Conservation (phyloP, 345 rosid species). For the Acer campestre region DNA sequence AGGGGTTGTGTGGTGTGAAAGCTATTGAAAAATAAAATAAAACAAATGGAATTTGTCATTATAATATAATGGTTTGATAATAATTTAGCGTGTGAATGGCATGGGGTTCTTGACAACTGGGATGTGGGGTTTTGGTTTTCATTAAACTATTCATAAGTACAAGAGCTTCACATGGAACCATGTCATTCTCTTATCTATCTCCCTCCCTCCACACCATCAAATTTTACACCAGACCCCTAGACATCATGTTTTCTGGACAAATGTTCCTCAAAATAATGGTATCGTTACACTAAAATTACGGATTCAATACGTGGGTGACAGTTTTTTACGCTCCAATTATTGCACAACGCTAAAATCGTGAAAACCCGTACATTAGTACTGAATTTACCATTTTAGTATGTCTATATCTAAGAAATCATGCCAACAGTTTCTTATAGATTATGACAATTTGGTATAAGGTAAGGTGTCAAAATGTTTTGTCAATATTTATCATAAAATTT, state of each 20-base stretch:
- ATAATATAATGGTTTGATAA: neutral
- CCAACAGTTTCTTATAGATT: neutral
- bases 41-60: neutral
- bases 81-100: neutral
- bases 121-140: slow-evolving; percentile 11
- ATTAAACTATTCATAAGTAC: slow-evolving; percentile 4
- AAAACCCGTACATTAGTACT: neutral
- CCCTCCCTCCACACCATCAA: neutral
- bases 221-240: neutral
- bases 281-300: neutral
- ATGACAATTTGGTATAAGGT: neutral
- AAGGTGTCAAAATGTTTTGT: neutral
- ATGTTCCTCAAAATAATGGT: neutral
- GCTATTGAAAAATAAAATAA: slow-evolving; percentile 7
- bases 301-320: neutral
- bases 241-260: neutral
- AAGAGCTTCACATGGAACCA: slow-evolving; percentile 15
- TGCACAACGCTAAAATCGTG: neutral
- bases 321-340: no score
- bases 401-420: neutral
- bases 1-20: slow-evolving; percentile 33
- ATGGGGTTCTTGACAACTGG: slow-evolving; percentile 21
- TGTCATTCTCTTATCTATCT: neutral
- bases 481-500: neutral
- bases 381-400: no score